Conservation (phyloP, 2,329 filamentous ascomycete species). For the Cercospora beticola region DNA sequence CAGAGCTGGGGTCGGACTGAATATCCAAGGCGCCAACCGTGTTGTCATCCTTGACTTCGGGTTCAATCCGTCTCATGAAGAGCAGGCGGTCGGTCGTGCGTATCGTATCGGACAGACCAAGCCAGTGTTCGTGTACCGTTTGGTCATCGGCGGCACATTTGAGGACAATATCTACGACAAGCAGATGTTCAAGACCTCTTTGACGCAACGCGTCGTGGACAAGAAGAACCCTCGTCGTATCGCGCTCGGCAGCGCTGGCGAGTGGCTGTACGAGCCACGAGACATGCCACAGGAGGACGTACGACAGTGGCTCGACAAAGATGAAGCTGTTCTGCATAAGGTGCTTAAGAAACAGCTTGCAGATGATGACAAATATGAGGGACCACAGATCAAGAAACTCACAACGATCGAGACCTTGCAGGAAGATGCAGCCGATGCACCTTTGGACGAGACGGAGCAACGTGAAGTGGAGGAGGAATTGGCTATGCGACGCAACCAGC, state of each 20-base stretch:
- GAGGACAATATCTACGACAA: slow-evolving; percentile 73
- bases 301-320: slow-evolving; percentile 57
- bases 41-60: slow-evolving; percentile 82
- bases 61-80: slow-evolving; percentile 78
- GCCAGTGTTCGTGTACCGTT: slow-evolving; percentile 79
- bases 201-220: slow-evolving; percentile 78
- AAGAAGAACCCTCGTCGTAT: slow-evolving; percentile 72
- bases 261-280: slow-evolving; percentile 62
- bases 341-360: slow-evolving; percentile 66
- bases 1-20: slow-evolving; percentile 76
- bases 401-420: slow-evolving; percentile 39
- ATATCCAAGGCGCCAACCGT: slow-evolving; percentile 79
- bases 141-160: slow-evolving; percentile 75
- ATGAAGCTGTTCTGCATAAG: slow-evolving; percentile 59
- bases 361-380: slow-evolving; percentile 48
- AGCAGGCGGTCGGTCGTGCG: slow-evolving; percentile 81
- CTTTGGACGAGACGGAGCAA: slow-evolving; percentile 35
- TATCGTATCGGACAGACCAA: slow-evolving; percentile 84
- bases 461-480: slow-evolving; percentile 40
- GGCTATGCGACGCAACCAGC: slow-evolving; percentile 41
- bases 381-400: slow-evolving; percentile 32
- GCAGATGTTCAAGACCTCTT: slow-evolving; percentile 77
- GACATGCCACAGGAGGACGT: slow-evolving; percentile 52
- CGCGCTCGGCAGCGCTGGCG: slow-evolving; percentile 53
- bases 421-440: slow-evolving; percentile 35